A percentile compares a stretch with the other conserved stretches of the same genome.
Conservation (phyloP, 495 filamentous ascomycete genomes). For the Talaromyces thailandensis region DNA sequence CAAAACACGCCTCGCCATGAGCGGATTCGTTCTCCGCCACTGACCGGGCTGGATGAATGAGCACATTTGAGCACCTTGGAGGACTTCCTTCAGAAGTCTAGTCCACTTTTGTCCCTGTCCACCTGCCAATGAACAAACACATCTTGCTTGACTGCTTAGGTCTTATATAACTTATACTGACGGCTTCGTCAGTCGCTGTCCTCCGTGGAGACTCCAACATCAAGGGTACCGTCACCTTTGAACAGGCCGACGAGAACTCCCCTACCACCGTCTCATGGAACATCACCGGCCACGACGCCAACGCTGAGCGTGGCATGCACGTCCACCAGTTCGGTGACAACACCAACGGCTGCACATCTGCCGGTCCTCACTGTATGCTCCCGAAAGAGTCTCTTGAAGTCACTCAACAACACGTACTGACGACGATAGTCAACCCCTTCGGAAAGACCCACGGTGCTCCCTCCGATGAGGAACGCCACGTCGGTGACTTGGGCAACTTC, state of each 20-base stretch:
- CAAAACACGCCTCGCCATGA: conserved; percentile 1
- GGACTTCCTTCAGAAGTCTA: conserved; percentile 6
- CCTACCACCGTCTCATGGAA: conserved; percentile 86
- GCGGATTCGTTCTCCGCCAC: conserved; percentile 24
- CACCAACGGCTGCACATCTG: conserved; percentile 98
- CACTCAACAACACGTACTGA: conserved; percentile 6
- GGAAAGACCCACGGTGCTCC: conserved; percentile 87
- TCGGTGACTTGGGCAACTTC: conserved; percentile 96
- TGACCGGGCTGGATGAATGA: conserved; percentile 31
- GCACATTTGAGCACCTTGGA: conserved; percentile 48
- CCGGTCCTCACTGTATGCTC: conserved; percentile 85
- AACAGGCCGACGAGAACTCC: conserved; percentile 71
- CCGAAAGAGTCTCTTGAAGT: not conserved
- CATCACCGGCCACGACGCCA: conserved; percentile 86
- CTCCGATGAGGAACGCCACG: conserved; percentile 72
- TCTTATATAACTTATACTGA: not conserved
- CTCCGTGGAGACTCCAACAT: conserved; percentile 67
- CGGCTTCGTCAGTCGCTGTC: not conserved
- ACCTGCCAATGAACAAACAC: not conserved
- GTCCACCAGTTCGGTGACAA: conserved; percentile 99
- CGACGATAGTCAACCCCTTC: conserved; percentile 76
- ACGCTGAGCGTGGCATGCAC: conserved; percentile 94
- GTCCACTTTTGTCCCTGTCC: conserved; percentile 1
- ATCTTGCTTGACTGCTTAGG: too few relatives aligned
- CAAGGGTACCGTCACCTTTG: conserved; percentile 85